Base-by-base conservation (phyloP, 352 stramenopile genomes). In the Elongisporangium anandrum region DNA sequence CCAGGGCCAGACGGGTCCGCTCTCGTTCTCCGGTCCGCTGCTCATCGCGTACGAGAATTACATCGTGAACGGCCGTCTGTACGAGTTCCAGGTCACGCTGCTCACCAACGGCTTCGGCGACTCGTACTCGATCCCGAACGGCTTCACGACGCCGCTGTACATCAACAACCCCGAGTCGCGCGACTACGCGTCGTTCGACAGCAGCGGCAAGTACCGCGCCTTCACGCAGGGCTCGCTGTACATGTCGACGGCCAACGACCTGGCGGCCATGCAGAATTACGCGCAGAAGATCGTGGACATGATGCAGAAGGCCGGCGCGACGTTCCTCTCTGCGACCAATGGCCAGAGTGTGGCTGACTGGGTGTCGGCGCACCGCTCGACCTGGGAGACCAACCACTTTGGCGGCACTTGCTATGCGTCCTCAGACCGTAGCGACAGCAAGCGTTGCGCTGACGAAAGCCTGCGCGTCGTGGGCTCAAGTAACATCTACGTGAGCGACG, bases 11-110 rank as follows among this genome's bases (percentile, higher is more conserved):
- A 70, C 64, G 3, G 73, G 64, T 0, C 67, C 70, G 0, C 74
- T 65, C 50, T 53, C 73, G 19, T 72, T 68, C 47, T 66, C 73
- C 21, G 70, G 69, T 38, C 73, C 70, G 20, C 59, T 82, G 21
- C 23, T 82, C 55, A 77, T 75, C 24, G 72, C 65, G n/a, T 82
- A 82, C 53, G 70, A 79, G 52, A 79, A 59, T 20, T 69, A 69
- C 56, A 38, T 67, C 4, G 60, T 75, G 16, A 63, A 69, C 49
- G 60, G 55, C 4, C 67, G 60, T 21, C 60, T 60, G 41, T 82
- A 75, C 60, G 59, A 79, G 54, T 67, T 78, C 48, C 70, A 82
- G 59, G 69, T 65, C 51, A 82, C 70, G 22, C 56, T 67, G 9
- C 59, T 82, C 29, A 60, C 58, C 8, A 61, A 80, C 23, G 66